Conservation (phyloP, 306 rosid genomes). For the Trifolium repens region DNA sequence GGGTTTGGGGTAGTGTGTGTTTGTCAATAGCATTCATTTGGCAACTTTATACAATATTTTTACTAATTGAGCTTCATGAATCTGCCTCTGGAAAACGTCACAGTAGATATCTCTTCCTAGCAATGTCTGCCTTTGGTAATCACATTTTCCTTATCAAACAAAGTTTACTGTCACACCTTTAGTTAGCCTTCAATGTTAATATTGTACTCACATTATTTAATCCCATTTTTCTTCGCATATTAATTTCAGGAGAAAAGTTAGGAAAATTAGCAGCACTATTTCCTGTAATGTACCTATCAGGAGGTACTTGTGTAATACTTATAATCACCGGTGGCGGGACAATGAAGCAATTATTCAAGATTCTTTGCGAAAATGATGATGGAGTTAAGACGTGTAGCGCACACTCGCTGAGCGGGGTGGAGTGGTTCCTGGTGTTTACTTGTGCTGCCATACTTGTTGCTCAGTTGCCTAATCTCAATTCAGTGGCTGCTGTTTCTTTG, state of each 20-base stretch:
- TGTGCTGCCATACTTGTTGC: conserved; percentile 58
- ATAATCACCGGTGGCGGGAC: conserved; percentile 56
- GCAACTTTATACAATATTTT: conserved; percentile 52
- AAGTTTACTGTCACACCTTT: too few species aligned
- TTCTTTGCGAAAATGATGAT: conserved; percentile 36
- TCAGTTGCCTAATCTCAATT: conserved; percentile 68
- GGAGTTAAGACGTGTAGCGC: conserved; percentile 37
- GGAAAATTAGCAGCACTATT: conserved; percentile 55
- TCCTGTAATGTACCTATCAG: conserved; percentile 59
- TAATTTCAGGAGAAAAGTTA: conserved; percentile 36
- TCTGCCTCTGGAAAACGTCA: conserved; percentile 46
- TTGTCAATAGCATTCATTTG: conserved; percentile 47
- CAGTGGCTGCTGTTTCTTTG: conserved; percentile 57
- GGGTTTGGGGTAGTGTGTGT: conserved; percentile 54
- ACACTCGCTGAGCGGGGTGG: conserved; percentile 34
- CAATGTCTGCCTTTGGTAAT: conserved; percentile 58
- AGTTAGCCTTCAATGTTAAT: neutral
- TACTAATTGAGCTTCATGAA: conserved; percentile 58
- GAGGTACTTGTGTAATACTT: conserved; percentile 49
- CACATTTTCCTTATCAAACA: neutral
- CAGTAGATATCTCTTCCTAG: conserved; percentile 55
- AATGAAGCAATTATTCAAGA: conserved; percentile 48
- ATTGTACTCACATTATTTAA: neutral
- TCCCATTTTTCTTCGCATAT: neutral
- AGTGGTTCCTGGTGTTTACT: conserved; percentile 65